These are phyloP conservation scores for Eucalyptus curtisii DNA, from an alignment of 345 rosid species.

Conservation along the genomic window DNA sequence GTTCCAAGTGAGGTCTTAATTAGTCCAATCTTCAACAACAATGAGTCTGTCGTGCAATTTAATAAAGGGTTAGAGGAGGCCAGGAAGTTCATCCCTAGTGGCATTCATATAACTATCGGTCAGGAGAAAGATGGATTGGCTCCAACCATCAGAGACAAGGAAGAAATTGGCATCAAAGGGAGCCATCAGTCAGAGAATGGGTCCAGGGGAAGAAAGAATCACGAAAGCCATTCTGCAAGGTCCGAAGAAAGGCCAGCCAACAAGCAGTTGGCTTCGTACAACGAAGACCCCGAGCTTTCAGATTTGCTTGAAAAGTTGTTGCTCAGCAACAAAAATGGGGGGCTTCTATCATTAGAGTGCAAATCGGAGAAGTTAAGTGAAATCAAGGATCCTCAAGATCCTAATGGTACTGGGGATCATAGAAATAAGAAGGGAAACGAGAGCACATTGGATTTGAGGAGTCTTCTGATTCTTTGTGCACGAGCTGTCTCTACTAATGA, in stretches of 20 bases:
- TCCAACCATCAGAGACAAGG: background rate
- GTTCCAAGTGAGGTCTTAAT: slow-evolving; percentile 5
- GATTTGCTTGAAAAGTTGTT: slow-evolving; percentile 54
- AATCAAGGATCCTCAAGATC: background rate
- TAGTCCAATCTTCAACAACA: slow-evolving; percentile 13
- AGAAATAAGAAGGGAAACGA: background rate
- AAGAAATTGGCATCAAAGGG: slow-evolving; percentile 11
- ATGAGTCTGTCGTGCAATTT: slow-evolving; percentile 23
- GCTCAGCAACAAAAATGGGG: slow-evolving; percentile 1
- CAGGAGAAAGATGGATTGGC: background rate
- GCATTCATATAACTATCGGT: slow-evolving; percentile 1
- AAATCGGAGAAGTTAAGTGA: background rate
- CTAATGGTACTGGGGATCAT: slow-evolving; percentile 4
- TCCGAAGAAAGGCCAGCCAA: slow-evolving; percentile 32
- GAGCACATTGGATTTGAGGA: slow-evolving; percentile 14
- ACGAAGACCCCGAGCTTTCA: slow-evolving; percentile 33
- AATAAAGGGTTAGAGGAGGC: slow-evolving; percentile 30
- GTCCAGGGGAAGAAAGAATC: slow-evolving; percentile 44
- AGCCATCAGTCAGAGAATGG: slow-evolving; percentile 4
- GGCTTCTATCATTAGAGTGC: background rate
- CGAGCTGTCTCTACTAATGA: slow-evolving; percentile 14
- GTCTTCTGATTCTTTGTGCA: slow-evolving; percentile 14
- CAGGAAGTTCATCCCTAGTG: slow-evolving; percentile 20
- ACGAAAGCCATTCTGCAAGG: slow-evolving; percentile 34
- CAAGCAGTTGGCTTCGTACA: slow-evolving; percentile 37